Evolutionary conservation across 129 eudicot genomes (phyloP).

Genomic region (Scalesia atractyloides): DNA sequence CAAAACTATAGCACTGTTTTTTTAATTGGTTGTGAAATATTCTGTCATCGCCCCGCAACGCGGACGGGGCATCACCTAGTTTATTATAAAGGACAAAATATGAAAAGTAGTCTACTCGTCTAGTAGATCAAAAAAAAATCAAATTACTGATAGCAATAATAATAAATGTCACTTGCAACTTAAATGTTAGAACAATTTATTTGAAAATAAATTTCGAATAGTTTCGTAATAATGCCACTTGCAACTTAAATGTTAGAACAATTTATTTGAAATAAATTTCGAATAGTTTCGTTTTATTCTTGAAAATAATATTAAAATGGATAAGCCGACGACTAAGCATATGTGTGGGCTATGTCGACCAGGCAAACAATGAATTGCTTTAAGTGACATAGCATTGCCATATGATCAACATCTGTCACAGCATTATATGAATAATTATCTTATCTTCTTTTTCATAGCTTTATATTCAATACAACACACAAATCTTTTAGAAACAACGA

Average conservation of each 20-base stretch:
- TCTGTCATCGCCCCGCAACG: no score
- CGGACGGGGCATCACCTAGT: no score
- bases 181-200: not conserved
- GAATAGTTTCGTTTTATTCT: not conserved
- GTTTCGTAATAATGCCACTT: no score
- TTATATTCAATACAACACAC: constrained; percentile 48
- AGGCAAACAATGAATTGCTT: constrained; percentile 33
- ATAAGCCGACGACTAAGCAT: not conserved
- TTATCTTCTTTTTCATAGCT: constrained; percentile 30
- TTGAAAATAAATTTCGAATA: not conserved
- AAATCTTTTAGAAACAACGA: constrained; percentile 43
- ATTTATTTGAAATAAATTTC: not conserved
- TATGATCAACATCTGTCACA: constrained; percentile 58
- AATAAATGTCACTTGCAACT: not conserved
- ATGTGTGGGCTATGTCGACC: constrained; percentile 27
- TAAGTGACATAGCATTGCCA: constrained; percentile 63
- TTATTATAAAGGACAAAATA: no score
- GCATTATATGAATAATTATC: constrained; percentile 36
- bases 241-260: not conserved
- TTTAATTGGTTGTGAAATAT: no score
- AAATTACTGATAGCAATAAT: not conserved
- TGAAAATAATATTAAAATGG: not conserved
- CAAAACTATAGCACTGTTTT: no score
- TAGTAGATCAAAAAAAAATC: not conserved
- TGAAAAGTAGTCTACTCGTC: no score